Evolutionary conservation across 202 grass and related monocot species (phyloP).

Genomic region (Carex arenaria): DNA sequence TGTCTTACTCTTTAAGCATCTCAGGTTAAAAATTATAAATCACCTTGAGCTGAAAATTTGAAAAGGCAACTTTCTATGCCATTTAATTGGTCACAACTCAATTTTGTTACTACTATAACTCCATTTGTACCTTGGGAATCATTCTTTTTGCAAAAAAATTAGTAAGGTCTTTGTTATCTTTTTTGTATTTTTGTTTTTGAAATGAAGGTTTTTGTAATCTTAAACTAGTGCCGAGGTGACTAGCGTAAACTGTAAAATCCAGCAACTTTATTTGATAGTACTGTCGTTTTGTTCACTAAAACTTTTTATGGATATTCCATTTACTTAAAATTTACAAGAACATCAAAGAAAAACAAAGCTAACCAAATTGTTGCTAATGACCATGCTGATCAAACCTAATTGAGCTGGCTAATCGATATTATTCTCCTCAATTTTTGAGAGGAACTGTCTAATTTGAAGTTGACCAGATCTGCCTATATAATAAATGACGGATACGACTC

Average conservation of each 20-base stretch:
- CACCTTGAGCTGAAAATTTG: neutral
- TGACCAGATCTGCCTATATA: too few relatives aligned
- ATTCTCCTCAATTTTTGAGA: too few relatives aligned
- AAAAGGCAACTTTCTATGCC: neutral
- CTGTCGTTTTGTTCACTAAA: neutral
- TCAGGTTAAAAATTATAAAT: neutral
- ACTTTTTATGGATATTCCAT: neutral
- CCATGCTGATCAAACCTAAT: too few relatives aligned
- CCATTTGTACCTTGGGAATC: neutral
- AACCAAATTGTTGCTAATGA: neutral
- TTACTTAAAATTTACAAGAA: too few relatives aligned
- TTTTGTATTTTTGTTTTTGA: too few relatives aligned
- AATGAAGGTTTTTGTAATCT: neutral
- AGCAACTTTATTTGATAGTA: neutral
- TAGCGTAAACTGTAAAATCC: too few relatives aligned
- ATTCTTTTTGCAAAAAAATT: neutral
- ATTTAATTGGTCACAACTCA: too few relatives aligned
- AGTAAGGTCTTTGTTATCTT: neutral
- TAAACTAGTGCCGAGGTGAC: neutral
- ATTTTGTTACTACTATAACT: too few relatives aligned
- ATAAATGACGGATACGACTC: too few relatives aligned
- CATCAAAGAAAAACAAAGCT: neutral
- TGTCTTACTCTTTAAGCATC: neutral
- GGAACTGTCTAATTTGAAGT: too few relatives aligned
- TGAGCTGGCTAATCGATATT: too few relatives aligned